Base-by-base conservation (phyloP, 2,329 filamentous ascomycete species). In the Didymella segeticola region DNA sequence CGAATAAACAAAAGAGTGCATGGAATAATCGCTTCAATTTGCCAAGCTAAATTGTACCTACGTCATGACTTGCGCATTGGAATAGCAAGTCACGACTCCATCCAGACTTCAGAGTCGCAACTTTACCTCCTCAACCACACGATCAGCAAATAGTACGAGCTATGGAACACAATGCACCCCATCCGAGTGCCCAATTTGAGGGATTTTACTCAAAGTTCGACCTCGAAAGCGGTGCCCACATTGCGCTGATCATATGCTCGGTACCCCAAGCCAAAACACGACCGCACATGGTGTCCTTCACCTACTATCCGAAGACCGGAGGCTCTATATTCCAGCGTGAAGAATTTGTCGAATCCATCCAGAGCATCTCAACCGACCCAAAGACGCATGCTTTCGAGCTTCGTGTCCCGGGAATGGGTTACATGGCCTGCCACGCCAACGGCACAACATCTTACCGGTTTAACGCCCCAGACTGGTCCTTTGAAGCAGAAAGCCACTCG, bases 131-230 rank as follows among this genome's bases (percentile, higher is more conserved):
- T 10, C 31, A 25, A 43, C 4, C 34, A 36, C n/a, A 45, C 30
- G 25, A 15, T 8, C 10, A 34, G 12, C 29, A 23, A 27, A 25
- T n/a, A 31, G 9, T 11, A 19, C 15, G 30, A 34, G 31, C 12
- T 43, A 78, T 78, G 73, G 72, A 80, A 51, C 76, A 80, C 58
- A 74, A 68, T 48, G 70, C 69, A 6, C 79, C 79, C 2, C 80
- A 82, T 55, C 60, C 60, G 1, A 58, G 48, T 27, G 64, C 78
- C 23, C 69, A 68, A 26, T 82, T 82, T 60, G 80, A 82, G 66
- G 80, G 80, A 29, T 81, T 75, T 66, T 82, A 82, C 67, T 79
- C 77, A 55, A 80, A 81, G 57, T 81, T 82, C 63, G 69, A 74
- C 46, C 73, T 82, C 6, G 73, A 75, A 14, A 79, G 76, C 3